These are phyloP conservation scores for Trichoderma asperellum DNA, from an alignment of 2,329 filamentous ascomycete species.

Conservation along the genomic window DNA sequence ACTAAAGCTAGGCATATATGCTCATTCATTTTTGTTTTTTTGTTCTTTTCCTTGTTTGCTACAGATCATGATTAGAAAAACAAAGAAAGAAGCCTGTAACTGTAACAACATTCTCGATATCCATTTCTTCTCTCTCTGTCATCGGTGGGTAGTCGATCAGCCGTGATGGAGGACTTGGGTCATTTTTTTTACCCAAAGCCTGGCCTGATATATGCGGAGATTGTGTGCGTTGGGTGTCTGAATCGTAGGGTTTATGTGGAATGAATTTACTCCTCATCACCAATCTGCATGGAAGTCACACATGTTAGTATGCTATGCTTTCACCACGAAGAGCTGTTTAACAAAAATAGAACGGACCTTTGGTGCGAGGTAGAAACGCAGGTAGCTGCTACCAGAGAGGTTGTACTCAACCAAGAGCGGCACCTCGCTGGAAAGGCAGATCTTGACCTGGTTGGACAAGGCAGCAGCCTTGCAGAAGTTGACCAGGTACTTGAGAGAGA, in stretches of 20 bases:
- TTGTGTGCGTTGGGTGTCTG: constrained; percentile 2
- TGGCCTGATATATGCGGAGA: constrained; percentile 2
- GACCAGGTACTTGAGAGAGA: constrained; percentile 98
- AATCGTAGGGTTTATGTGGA: not conserved
- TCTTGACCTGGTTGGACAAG: constrained; percentile 79
- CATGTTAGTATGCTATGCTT: not conserved
- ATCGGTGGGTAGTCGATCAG: constrained; percentile 1
- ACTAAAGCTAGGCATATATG: constrained; percentile 20
- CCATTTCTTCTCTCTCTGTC: constrained; percentile 21
- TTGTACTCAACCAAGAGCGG: constrained; percentile 93
- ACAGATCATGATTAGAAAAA: constrained; percentile 25
- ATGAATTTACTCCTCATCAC: constrained; percentile 46
- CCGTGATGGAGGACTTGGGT: not conserved
- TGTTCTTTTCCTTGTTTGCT: constrained; percentile 27
- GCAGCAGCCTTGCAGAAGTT: constrained; percentile 99
- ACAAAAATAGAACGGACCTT: constrained; percentile 67
- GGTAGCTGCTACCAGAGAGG: constrained; percentile 78
- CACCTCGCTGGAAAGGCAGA: constrained; percentile 94
- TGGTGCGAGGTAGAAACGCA: constrained; percentile 96
- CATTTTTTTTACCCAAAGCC: constrained; percentile 13
- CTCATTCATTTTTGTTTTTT: constrained; percentile 4
- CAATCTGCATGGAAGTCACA: constrained; percentile 38
- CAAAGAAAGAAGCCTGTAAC: constrained; percentile 7
- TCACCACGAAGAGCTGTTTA: not conserved
- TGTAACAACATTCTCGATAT: constrained; percentile 23